Evolutionary conservation across 1,284 basidiomycete genomes (phyloP).

Genomic region (Melampsora larici-populina): DNA sequence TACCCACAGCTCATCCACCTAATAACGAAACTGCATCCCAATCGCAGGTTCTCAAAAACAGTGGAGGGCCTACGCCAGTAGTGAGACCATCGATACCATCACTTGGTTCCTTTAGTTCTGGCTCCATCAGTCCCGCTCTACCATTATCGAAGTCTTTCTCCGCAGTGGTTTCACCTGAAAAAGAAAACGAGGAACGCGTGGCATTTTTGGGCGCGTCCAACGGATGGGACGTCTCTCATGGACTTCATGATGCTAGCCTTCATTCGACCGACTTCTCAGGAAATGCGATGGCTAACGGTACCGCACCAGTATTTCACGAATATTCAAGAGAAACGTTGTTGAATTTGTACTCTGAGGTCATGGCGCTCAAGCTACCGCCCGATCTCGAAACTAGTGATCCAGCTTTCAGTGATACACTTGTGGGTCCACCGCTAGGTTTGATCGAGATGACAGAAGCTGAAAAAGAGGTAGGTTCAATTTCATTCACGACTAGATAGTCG

Average conservation of each 20-base stretch:
- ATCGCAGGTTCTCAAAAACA: neutral
- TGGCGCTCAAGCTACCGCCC: slow-evolving; percentile 26
- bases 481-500: neutral
- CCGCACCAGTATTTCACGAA: slow-evolving; percentile 7
- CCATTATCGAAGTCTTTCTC: slow-evolving; percentile 40
- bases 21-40: neutral
- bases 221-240: neutral
- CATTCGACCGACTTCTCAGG: neutral
- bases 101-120: slow-evolving; percentile 20
- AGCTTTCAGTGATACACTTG: slow-evolving; percentile 30
- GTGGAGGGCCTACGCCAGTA: neutral
- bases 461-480: slow-evolving; percentile 26
- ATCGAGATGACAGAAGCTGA: slow-evolving; percentile 37
- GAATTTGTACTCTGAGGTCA: slow-evolving; percentile 26
- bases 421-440: slow-evolving; percentile 23
- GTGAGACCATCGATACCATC: slow-evolving; percentile 9
- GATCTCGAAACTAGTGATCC: slow-evolving; percentile 30
- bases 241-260: neutral
- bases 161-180: slow-evolving; percentile 33
- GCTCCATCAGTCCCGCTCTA: neutral
- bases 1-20: neutral
- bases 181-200: slow-evolving; percentile 12
- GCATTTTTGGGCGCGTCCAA: neutral
- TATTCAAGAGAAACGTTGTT: slow-evolving; percentile 40
- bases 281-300: slow-evolving; percentile 2